Base-by-base conservation (phyloP, 2,329 filamentous ascomycete genomes). In the Pseudocercospora fuligena region DNA sequence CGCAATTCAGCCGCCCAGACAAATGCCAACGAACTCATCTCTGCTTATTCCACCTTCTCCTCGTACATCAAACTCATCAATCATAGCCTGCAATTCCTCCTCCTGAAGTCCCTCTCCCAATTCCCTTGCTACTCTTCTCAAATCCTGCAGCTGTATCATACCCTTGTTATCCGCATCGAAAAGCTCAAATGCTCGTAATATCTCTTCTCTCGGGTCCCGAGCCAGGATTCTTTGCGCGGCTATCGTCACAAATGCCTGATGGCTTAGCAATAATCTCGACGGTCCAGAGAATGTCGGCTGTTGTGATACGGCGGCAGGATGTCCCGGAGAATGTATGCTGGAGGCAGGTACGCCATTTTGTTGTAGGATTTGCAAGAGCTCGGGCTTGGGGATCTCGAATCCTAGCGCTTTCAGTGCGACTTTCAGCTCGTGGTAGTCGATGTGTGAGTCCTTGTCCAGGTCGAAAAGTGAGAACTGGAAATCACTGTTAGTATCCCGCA, bases 361-460 rank as follows among this genome's bases (percentile, higher is more conserved):
- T 66, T 92, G 91, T 67, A 99, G 87, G 69, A 96, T 88, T 54
- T 86, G 83, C 74, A 94, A 90, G 67, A 97, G 93, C 73, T 97
- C 93, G 69, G 89, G 84, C 79, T 97, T 97, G 66, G 92, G 87
- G 59, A 97, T 85, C 75, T 96, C 93, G 83, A 98, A 98, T 70
- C 95, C 95, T 1, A 99, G 89, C 3, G 95, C 95, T 78, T 96
- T 95, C 75, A 98, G 90, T 67, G 94, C 93, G 82, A 98, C 95
- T 80, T 95, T 94, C 78, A 98, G 92, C 82, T 99, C 95, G 82
- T 98, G 95, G 84, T 97, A 98, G 83, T 98, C 94, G 77, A 99
- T 92, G 80, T 92, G 89, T 56, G 90, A 88, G 82, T 98, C 94
- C 79, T 96, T 94, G 85, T 98, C 94, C 76, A 97, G 91, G 79